Evolutionary conservation across 495 filamentous ascomycete species (phyloP), one percentile per base, ranked within the genome.

Genomic region (Mycothermus thermophilus): DNA sequence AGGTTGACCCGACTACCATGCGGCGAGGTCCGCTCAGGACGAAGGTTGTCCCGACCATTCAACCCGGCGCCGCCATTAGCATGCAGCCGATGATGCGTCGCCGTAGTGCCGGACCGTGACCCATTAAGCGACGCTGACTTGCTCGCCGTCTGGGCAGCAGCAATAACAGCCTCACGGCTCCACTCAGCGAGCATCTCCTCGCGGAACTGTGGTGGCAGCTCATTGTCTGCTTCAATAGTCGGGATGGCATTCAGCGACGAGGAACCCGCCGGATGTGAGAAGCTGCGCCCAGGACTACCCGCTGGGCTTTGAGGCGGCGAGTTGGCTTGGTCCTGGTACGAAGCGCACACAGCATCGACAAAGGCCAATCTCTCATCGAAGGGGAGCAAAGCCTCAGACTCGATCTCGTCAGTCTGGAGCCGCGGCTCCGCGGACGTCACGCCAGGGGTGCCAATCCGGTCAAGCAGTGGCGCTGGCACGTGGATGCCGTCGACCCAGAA

Each of bases 401-500:
- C 65, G 9, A 77, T 57, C 33, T 66, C 60, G 24, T 65, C 54
- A 3, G 63, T 38, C 7, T 65, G 60, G 15, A 74, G 51, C 30
- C 59, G 58, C n/a, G 56, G 55, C 30, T 63, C 50, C 5, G 66
- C 60, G 10, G 52, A 57, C 16, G 63, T 47, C 37, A 54, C 43
- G 10, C 67, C 69, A 40, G 67, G 54, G 71, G 57, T 60, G 18
- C 60, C 60, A 1, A 61, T 52, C 19, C 60, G 47, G 27, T 60
- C 59, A 3, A 72, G 35, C 3, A 62, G 44, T 0, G 83, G 83
- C 4, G 86, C 54, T 4, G 88, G 61, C 3, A 90, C 55, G 35
- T 72, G 66, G 26, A 92, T 62, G n/a, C 63, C 69, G 18, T 78
- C 66, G 4, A 88, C 63, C 87, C 87, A 95, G 24, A 87, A 67